Percentiles rank a stretch among this genome's conserved stretches.
These are phyloP conservation scores for Hypoxylon sp. DNA, from an alignment of 2,329 filamentous ascomycete species.

Conservation along the genomic window DNA sequence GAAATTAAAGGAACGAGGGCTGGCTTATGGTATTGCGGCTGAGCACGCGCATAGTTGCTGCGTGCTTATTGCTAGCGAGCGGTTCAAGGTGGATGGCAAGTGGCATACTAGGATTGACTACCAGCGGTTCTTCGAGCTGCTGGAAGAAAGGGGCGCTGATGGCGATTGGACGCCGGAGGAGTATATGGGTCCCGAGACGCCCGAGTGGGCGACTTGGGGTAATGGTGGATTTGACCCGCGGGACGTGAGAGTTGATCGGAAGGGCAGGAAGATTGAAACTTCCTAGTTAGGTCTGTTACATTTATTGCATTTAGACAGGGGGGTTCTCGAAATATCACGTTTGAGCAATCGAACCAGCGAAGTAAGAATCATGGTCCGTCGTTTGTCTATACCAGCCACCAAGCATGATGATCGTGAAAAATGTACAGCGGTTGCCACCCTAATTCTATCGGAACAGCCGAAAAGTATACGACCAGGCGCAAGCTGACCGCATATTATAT, in stretches of 20 bases:
- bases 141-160: constrained; percentile 77
- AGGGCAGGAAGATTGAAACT: constrained; percentile 77
- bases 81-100: constrained; percentile 81
- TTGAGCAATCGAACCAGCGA: constrained; percentile 22
- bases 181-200: constrained; percentile 87
- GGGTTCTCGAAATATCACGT: constrained; percentile 10
- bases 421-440: constrained; percentile 42
- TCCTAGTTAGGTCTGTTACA: constrained; percentile 5
- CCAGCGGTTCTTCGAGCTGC: constrained; percentile 85
- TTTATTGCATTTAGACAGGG: constrained; percentile 21
- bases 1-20: constrained; percentile 77
- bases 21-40: constrained; percentile 91
- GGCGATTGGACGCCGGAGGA: constrained; percentile 88
- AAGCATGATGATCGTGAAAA: constrained; percentile 45
- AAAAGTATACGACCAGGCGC: constrained; percentile 30
- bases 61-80: constrained; percentile 84
- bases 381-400: constrained; percentile 50
- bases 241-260: constrained; percentile 88
- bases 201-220: constrained; percentile 96
- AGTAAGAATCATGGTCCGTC: constrained; percentile 41
- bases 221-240: constrained; percentile 94
- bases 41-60: constrained; percentile 98
- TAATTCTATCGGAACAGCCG: constrained; percentile 38
- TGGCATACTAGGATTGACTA: constrained; percentile 97
- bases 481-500: constrained; percentile 47